phyloP scores from a whole-genome alignment of 441 rosid species.

The Brassica hybrid region DNA sequence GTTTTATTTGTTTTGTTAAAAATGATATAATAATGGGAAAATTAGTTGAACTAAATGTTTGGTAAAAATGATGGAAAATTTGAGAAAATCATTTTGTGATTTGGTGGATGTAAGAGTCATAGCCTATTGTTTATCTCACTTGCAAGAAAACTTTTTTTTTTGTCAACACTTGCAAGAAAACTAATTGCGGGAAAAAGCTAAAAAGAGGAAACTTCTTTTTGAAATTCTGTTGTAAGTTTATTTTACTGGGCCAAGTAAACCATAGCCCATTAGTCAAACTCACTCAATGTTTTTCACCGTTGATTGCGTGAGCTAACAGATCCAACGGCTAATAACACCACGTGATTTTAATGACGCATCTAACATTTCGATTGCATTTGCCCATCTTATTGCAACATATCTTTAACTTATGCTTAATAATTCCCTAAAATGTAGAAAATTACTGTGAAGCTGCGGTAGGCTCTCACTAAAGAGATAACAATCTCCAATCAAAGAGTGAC shows the following conservation, averaged over 20 bases:
- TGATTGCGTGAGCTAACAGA: constrained; percentile 37
- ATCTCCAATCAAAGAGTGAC: constrained; percentile 23
- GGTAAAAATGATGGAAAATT: neutral
- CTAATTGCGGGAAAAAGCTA: constrained; percentile 31
- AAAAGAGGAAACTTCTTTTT: constrained; percentile 10
- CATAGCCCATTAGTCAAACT: constrained; percentile 16
- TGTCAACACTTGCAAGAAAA: constrained; percentile 23
- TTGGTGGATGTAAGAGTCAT: constrained; percentile 14
- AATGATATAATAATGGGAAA: neutral
- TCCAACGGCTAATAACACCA: constrained; percentile 40
- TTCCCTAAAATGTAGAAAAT: neutral
- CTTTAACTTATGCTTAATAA: neutral
- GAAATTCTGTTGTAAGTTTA: constrained; percentile 9
- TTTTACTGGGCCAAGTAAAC: constrained; percentile 34
- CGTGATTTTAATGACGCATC: constrained; percentile 27
- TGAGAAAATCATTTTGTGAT: neutral
- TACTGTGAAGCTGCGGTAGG: constrained; percentile 1
- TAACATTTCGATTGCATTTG: constrained; percentile 1
- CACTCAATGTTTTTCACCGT: constrained; percentile 1
- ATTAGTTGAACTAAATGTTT: neutral
- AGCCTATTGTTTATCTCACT: neutral
- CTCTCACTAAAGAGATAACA: constrained; percentile 19
- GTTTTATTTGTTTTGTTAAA: neutral
- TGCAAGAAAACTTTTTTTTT: constrained; percentile 20
- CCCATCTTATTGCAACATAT: too few relatives aligned